Percentiles rank a stretch among this genome's conserved stretches.
phyloP scores from a whole-genome alignment of 225 moss, liverwort and hornwort species.

The Polytrichum formosum region DNA sequence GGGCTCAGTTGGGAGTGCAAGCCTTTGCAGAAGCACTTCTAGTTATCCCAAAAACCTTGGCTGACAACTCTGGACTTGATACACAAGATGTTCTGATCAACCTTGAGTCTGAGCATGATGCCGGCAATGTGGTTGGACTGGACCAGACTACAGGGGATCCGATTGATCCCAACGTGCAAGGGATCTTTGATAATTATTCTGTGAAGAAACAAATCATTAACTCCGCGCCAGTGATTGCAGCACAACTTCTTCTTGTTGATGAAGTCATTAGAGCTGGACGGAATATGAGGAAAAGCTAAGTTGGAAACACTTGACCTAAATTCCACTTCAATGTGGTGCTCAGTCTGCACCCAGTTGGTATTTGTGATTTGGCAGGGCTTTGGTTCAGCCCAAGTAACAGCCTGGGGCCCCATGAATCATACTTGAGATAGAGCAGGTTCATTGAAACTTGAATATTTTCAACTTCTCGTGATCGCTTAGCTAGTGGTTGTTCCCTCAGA shows the following conservation, averaged over 20 bases:
- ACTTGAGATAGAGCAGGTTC: not conserved
- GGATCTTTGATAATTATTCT: constrained; percentile 90
- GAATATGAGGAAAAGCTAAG: constrained; percentile 72
- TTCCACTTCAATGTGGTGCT: too few relatives aligned
- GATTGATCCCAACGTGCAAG: constrained; percentile 79
- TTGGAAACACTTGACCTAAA: too few relatives aligned
- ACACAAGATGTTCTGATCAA: constrained; percentile 91
- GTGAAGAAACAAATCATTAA: constrained; percentile 94
- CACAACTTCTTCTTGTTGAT: constrained; percentile 88
- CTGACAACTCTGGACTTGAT: constrained; percentile 95
- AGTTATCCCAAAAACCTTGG: constrained; percentile 89
- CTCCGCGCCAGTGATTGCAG: constrained; percentile 90
- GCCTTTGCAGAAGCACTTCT: constrained; percentile 92
- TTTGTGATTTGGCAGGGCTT: too few relatives aligned
- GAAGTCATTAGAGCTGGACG: constrained; percentile 98
- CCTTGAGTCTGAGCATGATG: constrained; percentile 90
- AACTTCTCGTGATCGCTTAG: not conserved
- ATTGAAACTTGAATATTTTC: not conserved
- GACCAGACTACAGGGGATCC: constrained; percentile 89
- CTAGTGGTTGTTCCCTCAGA: not conserved
- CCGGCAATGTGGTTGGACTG: constrained; percentile 85
- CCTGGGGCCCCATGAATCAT: too few relatives aligned
- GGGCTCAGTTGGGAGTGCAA: constrained; percentile 81
- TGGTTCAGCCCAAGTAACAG: too few relatives aligned
- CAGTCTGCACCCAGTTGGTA: too few relatives aligned